Evolutionary conservation across 2,329 filamentous ascomycete genomes (phyloP).

Genomic region (Ophiosphaerella narmari): DNA sequence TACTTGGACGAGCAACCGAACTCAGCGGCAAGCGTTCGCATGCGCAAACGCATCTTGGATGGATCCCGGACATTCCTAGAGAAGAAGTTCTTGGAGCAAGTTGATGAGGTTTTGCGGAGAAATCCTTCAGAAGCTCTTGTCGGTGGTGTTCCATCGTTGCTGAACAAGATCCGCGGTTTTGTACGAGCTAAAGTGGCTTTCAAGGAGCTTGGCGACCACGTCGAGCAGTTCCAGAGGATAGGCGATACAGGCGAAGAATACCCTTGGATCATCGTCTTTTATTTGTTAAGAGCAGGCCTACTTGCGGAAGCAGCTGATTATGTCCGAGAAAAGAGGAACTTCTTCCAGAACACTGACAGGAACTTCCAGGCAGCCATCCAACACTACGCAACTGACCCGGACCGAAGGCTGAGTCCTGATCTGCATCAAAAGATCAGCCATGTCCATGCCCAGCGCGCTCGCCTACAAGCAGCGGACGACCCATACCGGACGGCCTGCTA

Average conservation of each 20-base stretch:
- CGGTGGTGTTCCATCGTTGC: conserved; percentile 83
- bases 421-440: conserved; percentile 86
- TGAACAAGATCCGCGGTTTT: conserved; percentile 91
- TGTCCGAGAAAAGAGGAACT: conserved; percentile 78
- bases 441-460: conserved; percentile 83
- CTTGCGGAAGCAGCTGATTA: conserved; percentile 84
- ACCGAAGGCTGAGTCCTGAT: conserved; percentile 76
- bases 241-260: conserved; percentile 69
- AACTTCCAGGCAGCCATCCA: conserved; percentile 88
- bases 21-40: conserved; percentile 65
- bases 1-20: conserved; percentile 77
- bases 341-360: conserved; percentile 88
- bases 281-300: conserved; percentile 82
- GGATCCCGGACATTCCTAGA: conserved; percentile 83
- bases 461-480: conserved; percentile 85
- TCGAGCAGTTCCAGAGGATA: conserved; percentile 77
- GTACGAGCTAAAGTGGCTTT: conserved; percentile 78
- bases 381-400: conserved; percentile 76
- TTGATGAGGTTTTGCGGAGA: conserved; percentile 78
- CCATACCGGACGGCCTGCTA: conserved; percentile 97
- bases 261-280: conserved; percentile 94
- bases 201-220: conserved; percentile 83
- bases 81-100: conserved; percentile 75
- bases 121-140: conserved; percentile 87
- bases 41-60: conserved; percentile 78